Base-by-base conservation (phyloP, 1,284 basidiomycete genomes). In the Austroboletus niveus region DNA sequence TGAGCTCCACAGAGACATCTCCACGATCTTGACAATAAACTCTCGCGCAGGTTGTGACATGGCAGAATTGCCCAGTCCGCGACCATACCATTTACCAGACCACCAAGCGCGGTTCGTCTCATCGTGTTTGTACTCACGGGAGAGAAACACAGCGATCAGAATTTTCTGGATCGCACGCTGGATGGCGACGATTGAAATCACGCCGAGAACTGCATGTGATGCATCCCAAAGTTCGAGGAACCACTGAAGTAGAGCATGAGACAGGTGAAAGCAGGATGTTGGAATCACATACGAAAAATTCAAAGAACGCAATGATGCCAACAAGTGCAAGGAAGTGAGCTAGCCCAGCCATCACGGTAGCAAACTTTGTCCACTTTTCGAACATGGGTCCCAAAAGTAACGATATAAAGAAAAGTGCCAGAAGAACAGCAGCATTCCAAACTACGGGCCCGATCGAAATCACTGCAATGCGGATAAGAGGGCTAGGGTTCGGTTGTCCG, bases 61-160 rank as follows among this genome's bases (percentile, higher is more conserved):
- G 40, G 92, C 93, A 44, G 91, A 89, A 27, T 79, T 79, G 40
- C 94, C 95, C 31, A 97, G 77, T 39, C 92, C 92, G 51, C 93
- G 82, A 47, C 94, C 93, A 67, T 94, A 95, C 94, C 94, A 97
- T 72, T 94, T 92, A 69, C 94, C 94, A n/a, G 93, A 94, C 94
- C 94, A 98, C 94, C 94, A 98, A 8, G 94, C 94, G 55, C 92
- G 80, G 74, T 98, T 97, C 17, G 92, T 94, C 75, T 97, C 94
- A 66, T 98, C 95, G 68, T 95, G 91, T 76, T 97, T 97, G 78
- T 89, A 94, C 73, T 98, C 94, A 69, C 94, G 86, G 39, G 92
- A 91, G 47, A 98, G 77, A 81, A 95, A 93, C 52, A 94, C 87
- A 1, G 93, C 82, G 58, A 98, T 98, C 55, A 97, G 78, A 57